Evolutionary conservation across 768 basidiomycete species (phyloP).

Genomic region (Boletus coccyginus): DNA sequence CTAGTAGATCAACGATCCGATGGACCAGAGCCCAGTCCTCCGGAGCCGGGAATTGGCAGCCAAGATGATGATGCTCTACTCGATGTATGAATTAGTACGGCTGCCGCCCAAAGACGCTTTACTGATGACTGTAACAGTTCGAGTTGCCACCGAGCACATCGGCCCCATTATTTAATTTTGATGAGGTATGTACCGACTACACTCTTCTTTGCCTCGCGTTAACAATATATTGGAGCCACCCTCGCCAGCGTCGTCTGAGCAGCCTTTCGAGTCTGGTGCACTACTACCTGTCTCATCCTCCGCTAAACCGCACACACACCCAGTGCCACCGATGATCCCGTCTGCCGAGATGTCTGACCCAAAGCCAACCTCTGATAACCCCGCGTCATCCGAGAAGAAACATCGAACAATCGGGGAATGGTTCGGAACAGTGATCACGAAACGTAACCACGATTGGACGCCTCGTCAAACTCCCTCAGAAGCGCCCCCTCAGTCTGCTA

Average conservation of each 20-base stretch:
- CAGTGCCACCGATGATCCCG: neutral
- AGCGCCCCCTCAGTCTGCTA: neutral
- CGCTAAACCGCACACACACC: neutral
- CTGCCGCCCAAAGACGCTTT: neutral
- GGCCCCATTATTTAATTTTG: neutral
- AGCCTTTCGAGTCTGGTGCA: neutral
- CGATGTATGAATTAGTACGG: neutral
- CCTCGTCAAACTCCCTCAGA: neutral
- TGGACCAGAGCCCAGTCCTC: neutral
- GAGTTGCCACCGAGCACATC: neutral
- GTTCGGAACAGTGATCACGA: neutral
- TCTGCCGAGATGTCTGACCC: neutral
- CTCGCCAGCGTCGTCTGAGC: neutral
- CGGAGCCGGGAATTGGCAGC: neutral
- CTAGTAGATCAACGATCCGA: neutral
- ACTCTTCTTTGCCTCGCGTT: neutral
- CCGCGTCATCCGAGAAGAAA: neutral
- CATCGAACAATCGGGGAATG: neutral
- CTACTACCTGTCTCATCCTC: neutral
- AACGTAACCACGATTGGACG: neutral
- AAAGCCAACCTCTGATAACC: neutral
- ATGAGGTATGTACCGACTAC: neutral
- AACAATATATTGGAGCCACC: neutral
- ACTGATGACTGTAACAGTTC: neutral
- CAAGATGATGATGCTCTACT: neutral